Evolutionary conservation across 441 rosid species (phyloP).

Genomic region (Corymbia citriodora): DNA sequence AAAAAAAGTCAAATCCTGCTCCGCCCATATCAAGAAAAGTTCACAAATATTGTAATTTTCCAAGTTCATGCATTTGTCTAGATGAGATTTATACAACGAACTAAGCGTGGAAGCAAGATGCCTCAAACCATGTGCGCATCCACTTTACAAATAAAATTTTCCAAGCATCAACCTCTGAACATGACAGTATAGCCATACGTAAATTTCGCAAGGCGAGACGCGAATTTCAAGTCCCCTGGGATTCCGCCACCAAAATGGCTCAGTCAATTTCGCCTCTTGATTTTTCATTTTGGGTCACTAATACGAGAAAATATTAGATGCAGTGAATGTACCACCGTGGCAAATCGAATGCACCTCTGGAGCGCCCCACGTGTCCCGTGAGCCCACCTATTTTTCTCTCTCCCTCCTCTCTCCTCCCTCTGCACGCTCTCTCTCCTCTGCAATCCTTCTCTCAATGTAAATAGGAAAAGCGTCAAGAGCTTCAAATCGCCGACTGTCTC

Average conservation of each 20-base stretch:
- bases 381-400: too few species aligned
- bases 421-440: too few species aligned
- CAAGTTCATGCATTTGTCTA: neutral
- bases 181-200: rapidly evolving
- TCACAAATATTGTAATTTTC: neutral
- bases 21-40: neutral
- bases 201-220: neutral
- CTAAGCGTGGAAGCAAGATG: neutral
- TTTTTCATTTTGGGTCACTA: neutral
- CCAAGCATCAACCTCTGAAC: neutral
- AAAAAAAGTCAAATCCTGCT: neutral
- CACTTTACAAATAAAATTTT: neutral
- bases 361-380: too few species aligned
- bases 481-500: neutral
- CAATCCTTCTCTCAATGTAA: neutral
- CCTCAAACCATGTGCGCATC: neutral
- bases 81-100: neutral
- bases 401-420: too few species aligned
- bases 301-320: too few species aligned
- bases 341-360: too few species aligned
- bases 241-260: neutral
- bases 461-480: neutral
- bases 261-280: neutral
- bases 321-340: too few species aligned
- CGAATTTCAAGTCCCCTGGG: neutral